These are phyloP conservation scores for Mrakia hoshinonis DNA, from an alignment of 768 basidiomycete genomes.

Conservation along the genomic window DNA sequence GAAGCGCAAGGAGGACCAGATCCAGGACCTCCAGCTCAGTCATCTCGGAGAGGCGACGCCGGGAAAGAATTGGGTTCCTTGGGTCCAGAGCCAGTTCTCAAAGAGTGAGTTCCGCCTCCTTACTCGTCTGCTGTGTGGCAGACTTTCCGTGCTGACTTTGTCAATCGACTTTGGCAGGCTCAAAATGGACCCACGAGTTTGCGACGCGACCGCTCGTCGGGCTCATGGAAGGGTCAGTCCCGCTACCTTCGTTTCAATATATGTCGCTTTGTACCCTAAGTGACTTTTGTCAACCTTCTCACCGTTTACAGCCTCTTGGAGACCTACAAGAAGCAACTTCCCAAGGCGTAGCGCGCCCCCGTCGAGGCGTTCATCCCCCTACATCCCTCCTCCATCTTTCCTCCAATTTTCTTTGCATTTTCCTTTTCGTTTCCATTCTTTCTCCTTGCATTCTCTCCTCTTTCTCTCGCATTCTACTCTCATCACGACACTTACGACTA, in stretches of 20 bases:
- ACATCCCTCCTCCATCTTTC: background rate
- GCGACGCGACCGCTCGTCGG: conserved; percentile 1
- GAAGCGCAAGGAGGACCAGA: background rate
- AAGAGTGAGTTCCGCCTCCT: background rate
- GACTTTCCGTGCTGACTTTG: too few species aligned
- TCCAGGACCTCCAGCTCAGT: conserved; percentile 6
- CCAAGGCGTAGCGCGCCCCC: background rate
- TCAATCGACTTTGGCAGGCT: too few species aligned
- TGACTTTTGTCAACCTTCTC: background rate
- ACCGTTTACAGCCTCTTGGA: background rate
- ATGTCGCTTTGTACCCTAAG: background rate
- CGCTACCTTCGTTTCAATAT: too few species aligned
- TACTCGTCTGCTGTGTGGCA: too few species aligned
- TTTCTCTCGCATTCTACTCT: background rate
- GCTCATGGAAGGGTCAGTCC: conserved; percentile 5
- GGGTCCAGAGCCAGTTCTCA: background rate
- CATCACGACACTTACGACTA: background rate
- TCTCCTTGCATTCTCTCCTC: background rate
- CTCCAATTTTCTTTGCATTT: background rate
- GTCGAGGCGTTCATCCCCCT: background rate
- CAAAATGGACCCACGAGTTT: conserved; percentile 10
- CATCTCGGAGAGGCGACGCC: conserved; percentile 10
- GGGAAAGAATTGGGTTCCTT: conserved; percentile 1
- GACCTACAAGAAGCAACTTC: conserved; percentile 17
- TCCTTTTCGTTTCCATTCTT: background rate